Evolutionary conservation across 352 stramenopile species (phyloP), one percentile per base, ranked within the genome.

Genomic region (Globisporangium iwayamae): DNA sequence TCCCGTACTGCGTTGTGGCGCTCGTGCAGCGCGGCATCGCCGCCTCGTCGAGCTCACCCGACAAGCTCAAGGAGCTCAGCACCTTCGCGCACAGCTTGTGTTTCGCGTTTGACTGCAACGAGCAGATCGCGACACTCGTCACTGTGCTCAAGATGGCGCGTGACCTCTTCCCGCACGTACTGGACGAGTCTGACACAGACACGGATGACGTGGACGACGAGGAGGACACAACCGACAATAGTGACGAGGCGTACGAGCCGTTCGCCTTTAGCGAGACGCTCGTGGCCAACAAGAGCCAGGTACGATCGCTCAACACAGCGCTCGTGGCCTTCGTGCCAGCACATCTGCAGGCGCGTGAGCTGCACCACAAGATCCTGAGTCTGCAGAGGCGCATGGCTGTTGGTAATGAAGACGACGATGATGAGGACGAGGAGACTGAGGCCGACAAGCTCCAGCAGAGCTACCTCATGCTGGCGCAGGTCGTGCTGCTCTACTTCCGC

Each of bases 401-500:
- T 1, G 67, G 67, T 8, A 67, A 81, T 18, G 75, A 75, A n/a
- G 62, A 79, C 2, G 68, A 43, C 3, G 51, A 54, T 11, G 65
- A 68, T 0, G 71, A 79, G 3, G 77, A 79, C 28, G 65, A 83
- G 5, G 67, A 81, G 7, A 72, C 81, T 9, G 70, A 80, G 1
- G 65, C 46, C 3, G 74, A 90, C 30, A 51, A 63, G 30, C 79
- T 96, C 56, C 83, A 96, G 65, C 79, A 90, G 56, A 78, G 81
- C 43, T 96, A 94, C 51, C 58, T 96, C 50, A 73, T 92, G 70
- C 74, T 96, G 16, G 83, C 85, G 14, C 85, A 96, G 48, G 70
- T 85, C 2, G 80, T 92, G 39, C 71, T 96, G 22, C 60, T 96
- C 32, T 94, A 93, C 77, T 92, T 93, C 64, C 82, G 84, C 41